Base-by-base conservation (phyloP, 1,284 basidiomycete species). In the Exsudoporus floridanus region DNA sequence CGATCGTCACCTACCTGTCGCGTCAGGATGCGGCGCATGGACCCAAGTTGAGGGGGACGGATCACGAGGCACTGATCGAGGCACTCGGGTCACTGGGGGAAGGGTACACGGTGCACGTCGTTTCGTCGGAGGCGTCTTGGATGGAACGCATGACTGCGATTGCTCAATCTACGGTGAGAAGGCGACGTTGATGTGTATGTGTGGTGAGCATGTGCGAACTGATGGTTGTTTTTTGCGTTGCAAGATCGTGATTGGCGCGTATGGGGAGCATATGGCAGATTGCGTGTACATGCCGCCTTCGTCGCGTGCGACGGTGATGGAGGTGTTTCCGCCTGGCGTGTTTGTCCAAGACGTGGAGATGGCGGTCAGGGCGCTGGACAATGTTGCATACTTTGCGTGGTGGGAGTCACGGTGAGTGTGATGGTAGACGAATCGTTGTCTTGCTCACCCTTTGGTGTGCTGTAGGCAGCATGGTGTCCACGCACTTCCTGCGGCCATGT, bases 311-410 rank as follows among this genome's bases (percentile, higher is more conserved):
- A 80, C 81, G 4, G 64, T 88, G 27, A 83, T 94, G 74, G 92
- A 95, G 71, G 79, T 94, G 66, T 94, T 92, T 74, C 86, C 84
- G 16, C 71, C 80, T 28, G 78, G 79, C 4, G 79, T 78, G n/a
- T 94, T 90, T 66, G 77, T 80, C n/a, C 78, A 78, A 44, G 88
- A 92, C 62, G 81, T 83, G 60, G 82, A 87, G 64, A 64, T 78
- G 42, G 75, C 84, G n/a, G 74, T 83, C 9, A 74, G 77, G 21
- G 82, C 86, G 0, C 70, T 92, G 34, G 84, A 30, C 5, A 9
- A 83, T 3, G 79, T 91, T 55, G 77, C 79, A 40, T 94, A 92
- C 63, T 73, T 88, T 36, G 88, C 88, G 23, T 92, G 88, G 90
- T 80, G 80, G 68, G 76, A 81, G 45, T 75, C 78, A 51, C 76